phyloP scores from a whole-genome alignment of 371 early-diverging fungal genomes.

The Mortierella sp. region DNA sequence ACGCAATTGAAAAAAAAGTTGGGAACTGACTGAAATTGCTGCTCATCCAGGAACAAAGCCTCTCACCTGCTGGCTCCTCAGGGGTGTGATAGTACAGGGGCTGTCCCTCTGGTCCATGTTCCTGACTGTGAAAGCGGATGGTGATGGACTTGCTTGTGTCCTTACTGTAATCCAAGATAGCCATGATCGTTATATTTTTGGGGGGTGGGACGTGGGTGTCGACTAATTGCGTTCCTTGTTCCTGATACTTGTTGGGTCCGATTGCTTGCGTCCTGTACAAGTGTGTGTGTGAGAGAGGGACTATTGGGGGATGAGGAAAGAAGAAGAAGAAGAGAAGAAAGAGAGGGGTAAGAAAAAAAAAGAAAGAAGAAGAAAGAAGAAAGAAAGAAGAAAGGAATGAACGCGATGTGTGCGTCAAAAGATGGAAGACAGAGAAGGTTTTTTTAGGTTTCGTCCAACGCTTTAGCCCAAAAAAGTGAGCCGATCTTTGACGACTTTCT shows the following conservation, averaged over 20 bases:
- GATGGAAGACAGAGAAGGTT: no score
- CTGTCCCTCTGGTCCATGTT: constrained; percentile 12
- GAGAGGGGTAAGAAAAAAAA: not conserved
- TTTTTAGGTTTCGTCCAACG: no score
- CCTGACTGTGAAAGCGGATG: constrained; percentile 15
- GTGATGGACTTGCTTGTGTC: constrained; percentile 18
- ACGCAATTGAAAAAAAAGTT: no score
- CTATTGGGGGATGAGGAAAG: not conserved
- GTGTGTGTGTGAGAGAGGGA: not conserved
- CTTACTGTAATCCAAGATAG: constrained; percentile 19
- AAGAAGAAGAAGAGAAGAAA: not conserved
- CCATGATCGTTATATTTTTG: not conserved
- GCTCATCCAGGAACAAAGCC: not conserved
- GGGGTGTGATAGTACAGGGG: not conserved
- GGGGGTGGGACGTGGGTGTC: not conserved
- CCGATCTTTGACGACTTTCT: no score
- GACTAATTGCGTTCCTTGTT: not conserved
- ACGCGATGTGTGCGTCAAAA: not conserved
- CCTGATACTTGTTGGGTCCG: not conserved
- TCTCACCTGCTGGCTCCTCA: not conserved
- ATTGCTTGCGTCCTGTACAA: not conserved
- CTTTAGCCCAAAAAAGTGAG: no score
- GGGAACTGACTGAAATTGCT: not conserved
- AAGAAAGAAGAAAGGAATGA: not conserved
- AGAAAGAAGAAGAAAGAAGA: not conserved